Conservation (phyloP, 169 alveolate genomes). For the Babesia bovis region DNA sequence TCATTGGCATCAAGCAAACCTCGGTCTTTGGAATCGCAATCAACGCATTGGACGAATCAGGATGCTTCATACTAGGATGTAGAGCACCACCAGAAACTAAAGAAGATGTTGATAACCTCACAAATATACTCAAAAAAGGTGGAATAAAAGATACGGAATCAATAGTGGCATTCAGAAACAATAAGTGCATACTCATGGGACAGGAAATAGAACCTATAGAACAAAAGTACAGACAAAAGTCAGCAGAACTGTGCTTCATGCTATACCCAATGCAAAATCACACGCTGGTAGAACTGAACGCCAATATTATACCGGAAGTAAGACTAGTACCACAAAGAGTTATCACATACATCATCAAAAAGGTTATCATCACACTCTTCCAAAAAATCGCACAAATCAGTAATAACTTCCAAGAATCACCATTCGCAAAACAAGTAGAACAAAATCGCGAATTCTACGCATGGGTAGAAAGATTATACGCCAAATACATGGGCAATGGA, state of each 20-base stretch:
- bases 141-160: conserved; percentile 38
- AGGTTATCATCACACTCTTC: conserved; percentile 43
- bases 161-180: conserved; percentile 2
- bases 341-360: conserved; percentile 39
- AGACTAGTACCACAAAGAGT: conserved; percentile 46
- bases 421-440: conserved; percentile 21
- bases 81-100: conserved; percentile 47
- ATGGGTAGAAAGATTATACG: conserved; percentile 30
- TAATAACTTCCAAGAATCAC: conserved; percentile 29
- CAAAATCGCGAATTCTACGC: conserved; percentile 42
- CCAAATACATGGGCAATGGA: conserved; percentile 36
- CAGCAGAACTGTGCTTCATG: conserved; percentile 52
- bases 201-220: conserved; percentile 8
- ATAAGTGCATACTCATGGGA: conserved; percentile 13
- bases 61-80: conserved; percentile 49
- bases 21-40: conserved; percentile 43
- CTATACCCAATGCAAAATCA: conserved; percentile 50
- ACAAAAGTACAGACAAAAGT: conserved; percentile 35
- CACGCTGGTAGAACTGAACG: conserved; percentile 58
- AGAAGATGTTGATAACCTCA: conserved; percentile 33
- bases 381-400: conserved; percentile 36
- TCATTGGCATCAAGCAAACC: conserved; percentile 46
- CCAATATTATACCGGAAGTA: conserved; percentile 48
- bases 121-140: conserved; percentile 15
- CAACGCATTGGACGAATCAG: conserved; percentile 59